Evolutionary conservation across 192 early-diverging fungal species (phyloP).

Genomic region (Coemansia sp.): DNA sequence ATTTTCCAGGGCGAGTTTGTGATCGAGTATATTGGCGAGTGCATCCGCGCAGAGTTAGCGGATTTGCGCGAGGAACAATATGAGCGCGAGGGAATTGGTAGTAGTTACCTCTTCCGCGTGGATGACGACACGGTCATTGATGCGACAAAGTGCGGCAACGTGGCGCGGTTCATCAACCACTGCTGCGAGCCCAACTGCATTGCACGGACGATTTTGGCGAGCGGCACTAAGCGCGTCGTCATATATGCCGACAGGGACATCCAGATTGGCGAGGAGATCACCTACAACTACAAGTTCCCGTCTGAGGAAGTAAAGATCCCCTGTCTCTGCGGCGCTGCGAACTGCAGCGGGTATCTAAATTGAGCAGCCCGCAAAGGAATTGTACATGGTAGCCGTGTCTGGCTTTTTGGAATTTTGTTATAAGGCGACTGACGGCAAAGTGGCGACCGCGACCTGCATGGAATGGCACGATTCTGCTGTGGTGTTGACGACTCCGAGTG

Average conservation of each 20-base stretch:
- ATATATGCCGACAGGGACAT: constrained; percentile 97
- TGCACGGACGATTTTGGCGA: constrained; percentile 91
- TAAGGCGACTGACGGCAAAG: neutral
- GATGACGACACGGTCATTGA: constrained; percentile 96
- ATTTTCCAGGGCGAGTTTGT: constrained; percentile 94
- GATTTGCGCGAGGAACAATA: constrained; percentile 94
- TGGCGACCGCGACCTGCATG: neutral
- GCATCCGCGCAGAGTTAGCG: constrained; percentile 90
- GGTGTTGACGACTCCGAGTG: neutral
- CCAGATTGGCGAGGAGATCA: constrained; percentile 94
- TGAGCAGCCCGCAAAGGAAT: constrained; percentile 15
- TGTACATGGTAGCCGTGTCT: constrained; percentile 5
- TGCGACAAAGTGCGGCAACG: constrained; percentile 95
- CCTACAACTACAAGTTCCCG: constrained; percentile 94
- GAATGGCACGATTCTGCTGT: neutral
- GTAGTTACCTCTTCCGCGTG: constrained; percentile 93
- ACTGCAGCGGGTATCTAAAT: constrained; percentile 80
- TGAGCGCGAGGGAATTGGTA: constrained; percentile 89
- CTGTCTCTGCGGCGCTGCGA: constrained; percentile 88
- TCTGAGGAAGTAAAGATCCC: constrained; percentile 79
- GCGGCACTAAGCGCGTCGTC: constrained; percentile 92
- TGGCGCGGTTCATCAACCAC: constrained; percentile 98
- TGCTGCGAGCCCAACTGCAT: constrained; percentile 98
- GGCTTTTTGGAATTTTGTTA: neutral
- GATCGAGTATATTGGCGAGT: constrained; percentile 98